A percentile compares a stretch with the other conserved stretches of the same genome.
Evolutionary conservation across 352 stramenopile species (phyloP).

Genomic region (Phytophthora citricola): DNA sequence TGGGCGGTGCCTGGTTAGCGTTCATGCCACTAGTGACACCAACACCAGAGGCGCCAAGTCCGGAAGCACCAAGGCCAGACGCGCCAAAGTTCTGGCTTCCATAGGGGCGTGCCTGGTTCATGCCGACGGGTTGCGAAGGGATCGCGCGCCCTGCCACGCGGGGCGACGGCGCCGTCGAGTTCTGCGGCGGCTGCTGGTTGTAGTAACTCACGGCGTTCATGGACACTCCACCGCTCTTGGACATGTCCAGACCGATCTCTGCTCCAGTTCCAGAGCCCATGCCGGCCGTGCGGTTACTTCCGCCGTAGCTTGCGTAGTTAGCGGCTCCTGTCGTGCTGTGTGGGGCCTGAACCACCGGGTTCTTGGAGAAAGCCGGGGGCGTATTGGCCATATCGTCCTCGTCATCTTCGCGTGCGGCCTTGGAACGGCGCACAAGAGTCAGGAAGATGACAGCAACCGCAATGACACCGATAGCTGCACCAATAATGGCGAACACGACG

Average conservation of each 20-base stretch:
- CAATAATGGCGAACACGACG: conserved; percentile 80
- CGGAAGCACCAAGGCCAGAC: conserved; percentile 2
- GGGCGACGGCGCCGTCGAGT: conserved; percentile 47
- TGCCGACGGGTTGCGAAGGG: conserved; percentile 46
- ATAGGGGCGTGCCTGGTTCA: conserved; percentile 25
- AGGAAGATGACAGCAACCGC: conserved; percentile 81
- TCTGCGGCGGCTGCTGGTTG: conserved; percentile 55
- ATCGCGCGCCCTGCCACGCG: conserved; percentile 55
- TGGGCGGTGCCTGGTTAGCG: conserved; percentile 27
- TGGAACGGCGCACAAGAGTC: conserved; percentile 75
- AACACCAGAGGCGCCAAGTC: not conserved
- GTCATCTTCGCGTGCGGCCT: conserved; percentile 63
- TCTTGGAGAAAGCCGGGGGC: conserved; percentile 43
- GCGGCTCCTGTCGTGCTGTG: conserved; percentile 36
- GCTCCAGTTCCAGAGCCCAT: conserved; percentile 16
- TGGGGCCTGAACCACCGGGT: conserved; percentile 32
- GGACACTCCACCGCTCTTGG: conserved; percentile 26
- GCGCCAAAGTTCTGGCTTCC: conserved; percentile 30
- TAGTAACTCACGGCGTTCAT: conserved; percentile 62
- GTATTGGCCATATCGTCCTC: conserved; percentile 62
- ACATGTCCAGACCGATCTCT: conserved; percentile 33
- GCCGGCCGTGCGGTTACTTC: conserved; percentile 29
- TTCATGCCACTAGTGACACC: conserved; percentile 16
- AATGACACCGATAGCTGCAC: conserved; percentile 80
- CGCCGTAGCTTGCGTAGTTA: conserved; percentile 44